Conservation (phyloP, 73 alveolate genomes). For the Tetrahymena thermophila region DNA sequence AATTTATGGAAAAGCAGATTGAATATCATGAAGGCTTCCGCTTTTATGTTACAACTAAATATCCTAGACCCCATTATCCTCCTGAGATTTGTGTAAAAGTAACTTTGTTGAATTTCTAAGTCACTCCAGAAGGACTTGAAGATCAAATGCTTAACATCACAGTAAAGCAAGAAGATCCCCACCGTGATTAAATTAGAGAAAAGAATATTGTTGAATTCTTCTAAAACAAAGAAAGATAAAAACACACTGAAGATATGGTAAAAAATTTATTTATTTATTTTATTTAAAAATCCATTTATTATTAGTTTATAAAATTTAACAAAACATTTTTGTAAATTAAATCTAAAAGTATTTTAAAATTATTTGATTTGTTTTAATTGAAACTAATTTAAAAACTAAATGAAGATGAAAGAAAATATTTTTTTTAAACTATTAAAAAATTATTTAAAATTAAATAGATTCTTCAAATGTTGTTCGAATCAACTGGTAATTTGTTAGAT, state of each 20-base stretch:
- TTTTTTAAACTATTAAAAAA: too few species aligned
- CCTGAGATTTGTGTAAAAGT: constrained; percentile 99
- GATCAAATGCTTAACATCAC: constrained; percentile 59
- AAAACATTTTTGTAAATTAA: too few species aligned
- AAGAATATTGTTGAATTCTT: constrained; percentile 59
- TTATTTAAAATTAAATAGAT: background rate
- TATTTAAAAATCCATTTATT: too few species aligned
- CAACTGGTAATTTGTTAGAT: constrained; percentile 66
- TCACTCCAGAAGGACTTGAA: constrained; percentile 94
- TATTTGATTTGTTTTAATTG: too few species aligned
- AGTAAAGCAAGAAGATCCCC: constrained; percentile 49
- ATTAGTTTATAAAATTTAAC: background rate
- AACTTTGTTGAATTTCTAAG: constrained; percentile 97
- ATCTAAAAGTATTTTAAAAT: too few species aligned
- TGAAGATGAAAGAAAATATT: too few species aligned
- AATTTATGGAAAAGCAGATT: constrained; percentile 80
- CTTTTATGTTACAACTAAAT: constrained; percentile 97
- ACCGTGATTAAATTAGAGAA: constrained; percentile 55
- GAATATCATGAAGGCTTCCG: constrained; percentile 83
- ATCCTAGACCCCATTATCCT: constrained; percentile 98
- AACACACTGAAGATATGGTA: constrained; percentile 39
- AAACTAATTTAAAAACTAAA: too few species aligned
- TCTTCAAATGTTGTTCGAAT: constrained; percentile 21
- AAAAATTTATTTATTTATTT: background rate
- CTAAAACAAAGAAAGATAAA: constrained; percentile 32